These are phyloP conservation scores for Patellifolia procumbens DNA, from an alignment of 179 eudicot genomes.

Conservation along the genomic window DNA sequence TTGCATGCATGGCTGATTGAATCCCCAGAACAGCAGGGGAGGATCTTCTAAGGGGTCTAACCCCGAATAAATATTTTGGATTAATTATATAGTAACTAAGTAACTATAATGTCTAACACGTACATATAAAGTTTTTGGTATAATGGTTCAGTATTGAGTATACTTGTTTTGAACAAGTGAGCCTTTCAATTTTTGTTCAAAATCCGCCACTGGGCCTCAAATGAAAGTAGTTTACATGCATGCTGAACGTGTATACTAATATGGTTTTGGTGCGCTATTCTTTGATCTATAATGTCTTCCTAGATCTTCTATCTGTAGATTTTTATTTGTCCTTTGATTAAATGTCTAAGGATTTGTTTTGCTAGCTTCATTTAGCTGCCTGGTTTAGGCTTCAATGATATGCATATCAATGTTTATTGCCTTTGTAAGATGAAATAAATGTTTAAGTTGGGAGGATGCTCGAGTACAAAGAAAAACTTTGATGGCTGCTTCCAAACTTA, in stretches of 20 bases:
- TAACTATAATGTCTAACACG: no score
- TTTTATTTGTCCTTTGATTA: not conserved
- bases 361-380: not conserved
- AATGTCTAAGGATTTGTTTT: not conserved
- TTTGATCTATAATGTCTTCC: not conserved
- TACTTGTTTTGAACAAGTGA: no score
- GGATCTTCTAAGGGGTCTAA: no score
- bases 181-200: slow-evolving; percentile 53
- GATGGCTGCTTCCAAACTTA: not conserved
- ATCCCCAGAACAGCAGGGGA: no score
- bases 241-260: not conserved
- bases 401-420: not conserved
- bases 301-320: not conserved
- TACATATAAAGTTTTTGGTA: no score
- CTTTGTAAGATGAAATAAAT: not conserved
- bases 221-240: not conserved
- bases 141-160: no score
- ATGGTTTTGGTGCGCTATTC: not conserved
- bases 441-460: not conserved
- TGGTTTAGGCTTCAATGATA: not conserved
- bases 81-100: no score
- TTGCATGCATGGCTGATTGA: slow-evolving; percentile 6
- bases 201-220: no score
- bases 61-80: no score
- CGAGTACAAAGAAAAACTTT: not conserved